Conservation (phyloP, 768 basidiomycete species). For the Chalciporus pseudorubinellus region DNA sequence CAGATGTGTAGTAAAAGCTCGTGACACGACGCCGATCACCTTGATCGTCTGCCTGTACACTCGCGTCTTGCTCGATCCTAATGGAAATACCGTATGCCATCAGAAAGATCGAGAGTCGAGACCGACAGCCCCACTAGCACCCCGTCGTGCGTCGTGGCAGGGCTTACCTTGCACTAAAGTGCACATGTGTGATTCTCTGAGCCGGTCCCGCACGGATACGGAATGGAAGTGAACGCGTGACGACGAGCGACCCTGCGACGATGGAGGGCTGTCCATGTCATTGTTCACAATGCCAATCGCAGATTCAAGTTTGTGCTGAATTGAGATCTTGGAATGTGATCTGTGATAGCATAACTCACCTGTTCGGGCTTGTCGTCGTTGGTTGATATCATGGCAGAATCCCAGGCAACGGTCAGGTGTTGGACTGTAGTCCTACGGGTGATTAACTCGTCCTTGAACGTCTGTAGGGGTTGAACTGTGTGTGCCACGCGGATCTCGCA, state of each 20-base stretch:
- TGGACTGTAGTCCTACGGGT: slow-evolving; percentile 17
- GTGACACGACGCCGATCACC: slow-evolving; percentile 29
- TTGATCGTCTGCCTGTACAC: slow-evolving; percentile 15
- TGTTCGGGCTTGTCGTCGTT: slow-evolving; percentile 19
- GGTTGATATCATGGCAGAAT: slow-evolving; percentile 30
- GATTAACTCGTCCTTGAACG: slow-evolving; percentile 29
- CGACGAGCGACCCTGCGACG: slow-evolving; percentile 40
- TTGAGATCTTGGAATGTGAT: not conserved
- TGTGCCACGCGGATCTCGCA: slow-evolving; percentile 38
- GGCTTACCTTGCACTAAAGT: slow-evolving; percentile 42
- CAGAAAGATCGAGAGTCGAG: not conserved
- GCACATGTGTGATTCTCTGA: slow-evolving; percentile 30
- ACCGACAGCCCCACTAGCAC: not conserved
- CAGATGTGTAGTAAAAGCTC: slow-evolving; percentile 35
- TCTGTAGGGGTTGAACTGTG: slow-evolving; percentile 15
- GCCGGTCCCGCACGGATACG: slow-evolving; percentile 40
- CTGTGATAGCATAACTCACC: slow-evolving; percentile 11
- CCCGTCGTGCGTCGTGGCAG: not conserved
- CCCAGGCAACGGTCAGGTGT: slow-evolving; percentile 34
- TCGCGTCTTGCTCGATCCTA: slow-evolving; percentile 28
- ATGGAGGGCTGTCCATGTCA: slow-evolving; percentile 33
- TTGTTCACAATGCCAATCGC: not conserved
- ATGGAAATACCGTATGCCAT: not conserved
- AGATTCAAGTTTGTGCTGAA: not conserved
- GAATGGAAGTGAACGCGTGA: slow-evolving; percentile 40